Conservation (phyloP, 768 basidiomycete species). For the Lepiota venenata region DNA sequence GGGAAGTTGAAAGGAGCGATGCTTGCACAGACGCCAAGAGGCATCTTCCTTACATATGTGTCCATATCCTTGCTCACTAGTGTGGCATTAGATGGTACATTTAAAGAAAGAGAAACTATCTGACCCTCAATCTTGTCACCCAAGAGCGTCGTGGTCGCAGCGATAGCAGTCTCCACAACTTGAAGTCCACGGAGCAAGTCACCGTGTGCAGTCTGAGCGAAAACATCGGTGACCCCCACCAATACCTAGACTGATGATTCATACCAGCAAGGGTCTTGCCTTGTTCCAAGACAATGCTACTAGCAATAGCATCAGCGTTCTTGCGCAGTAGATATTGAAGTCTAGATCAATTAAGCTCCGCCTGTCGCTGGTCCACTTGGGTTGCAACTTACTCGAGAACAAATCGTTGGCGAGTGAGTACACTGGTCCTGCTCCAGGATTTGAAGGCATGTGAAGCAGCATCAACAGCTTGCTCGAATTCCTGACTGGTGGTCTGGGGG, state of each 20-base stretch:
- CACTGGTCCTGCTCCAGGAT: conserved; percentile 83
- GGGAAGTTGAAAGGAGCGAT: conserved; percentile 90
- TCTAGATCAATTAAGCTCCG: conserved; percentile 36
- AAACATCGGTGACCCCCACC: background rate
- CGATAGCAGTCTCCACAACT: conserved; percentile 78
- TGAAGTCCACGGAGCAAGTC: conserved; percentile 92
- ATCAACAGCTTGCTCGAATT: conserved; percentile 81
- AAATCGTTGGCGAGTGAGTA: conserved; percentile 85
- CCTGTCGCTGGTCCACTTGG: background rate
- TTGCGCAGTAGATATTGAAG: conserved; percentile 85
- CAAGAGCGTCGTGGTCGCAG: conserved; percentile 79
- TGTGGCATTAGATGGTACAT: conserved; percentile 1
- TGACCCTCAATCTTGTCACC: conserved; percentile 92
- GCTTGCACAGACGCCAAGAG: conserved; percentile 87
- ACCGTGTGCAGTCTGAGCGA: conserved; percentile 80
- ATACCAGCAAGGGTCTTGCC: conserved; percentile 88
- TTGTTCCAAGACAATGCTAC: conserved; percentile 91
- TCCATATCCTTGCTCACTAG: conserved; percentile 96
- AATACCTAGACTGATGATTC: conserved; percentile 8
- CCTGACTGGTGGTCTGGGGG: conserved; percentile 79
- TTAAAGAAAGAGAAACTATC: conserved; percentile 16
- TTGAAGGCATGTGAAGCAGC: conserved; percentile 85
- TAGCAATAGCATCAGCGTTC: conserved; percentile 82
- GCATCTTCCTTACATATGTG: conserved; percentile 78
- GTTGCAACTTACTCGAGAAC: conserved; percentile 72